These are phyloP conservation scores for Ogataea populi-albae DNA, from an alignment of 805 yeast species.

Conservation along the genomic window DNA sequence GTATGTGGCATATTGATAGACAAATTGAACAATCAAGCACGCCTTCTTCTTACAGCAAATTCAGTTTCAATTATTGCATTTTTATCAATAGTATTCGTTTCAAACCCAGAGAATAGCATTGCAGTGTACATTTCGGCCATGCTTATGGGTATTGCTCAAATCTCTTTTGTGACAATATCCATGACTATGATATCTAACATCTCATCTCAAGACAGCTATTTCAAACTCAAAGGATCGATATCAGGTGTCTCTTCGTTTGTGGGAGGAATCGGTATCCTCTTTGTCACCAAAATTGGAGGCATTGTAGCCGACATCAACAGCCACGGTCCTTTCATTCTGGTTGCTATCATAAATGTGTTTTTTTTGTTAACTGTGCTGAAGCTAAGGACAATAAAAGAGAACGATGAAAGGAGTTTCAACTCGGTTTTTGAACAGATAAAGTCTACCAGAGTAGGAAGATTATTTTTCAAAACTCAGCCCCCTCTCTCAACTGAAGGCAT, in stretches of 20 bases:
- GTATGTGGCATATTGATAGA: slow-evolving; percentile 61
- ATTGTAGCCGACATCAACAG: slow-evolving; percentile 53
- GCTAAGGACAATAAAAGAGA: slow-evolving; percentile 24
- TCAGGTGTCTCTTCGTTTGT: slow-evolving; percentile 66
- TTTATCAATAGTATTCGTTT: slow-evolving; percentile 33
- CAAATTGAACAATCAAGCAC: slow-evolving; percentile 30
- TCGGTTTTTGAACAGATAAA: slow-evolving; percentile 12
- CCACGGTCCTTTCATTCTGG: slow-evolving; percentile 56
- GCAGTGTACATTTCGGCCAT: slow-evolving; percentile 39
- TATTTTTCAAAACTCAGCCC: slow-evolving; percentile 8
- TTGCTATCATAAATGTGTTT: slow-evolving; percentile 41
- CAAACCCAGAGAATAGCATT: slow-evolving; percentile 35
- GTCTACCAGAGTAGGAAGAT: slow-evolving; percentile 9
- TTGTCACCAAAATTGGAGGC: slow-evolving; percentile 63
- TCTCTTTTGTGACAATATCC: slow-evolving; percentile 59
- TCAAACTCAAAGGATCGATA: slow-evolving; percentile 55
- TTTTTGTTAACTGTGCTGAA: slow-evolving; percentile 29
- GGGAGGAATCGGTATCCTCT: slow-evolving; percentile 66
- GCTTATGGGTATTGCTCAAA: slow-evolving; percentile 58
- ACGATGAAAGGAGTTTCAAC: slow-evolving; percentile 15
- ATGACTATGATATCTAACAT: slow-evolving; percentile 49
- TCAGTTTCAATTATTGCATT: slow-evolving; percentile 44
- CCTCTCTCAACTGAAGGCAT: too few relatives aligned
- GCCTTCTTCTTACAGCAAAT: slow-evolving; percentile 37
- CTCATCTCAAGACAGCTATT: slow-evolving; percentile 41